Evolutionary conservation across 208 protist species (phyloP).

Genomic region (Phytomonas sp.): DNA sequence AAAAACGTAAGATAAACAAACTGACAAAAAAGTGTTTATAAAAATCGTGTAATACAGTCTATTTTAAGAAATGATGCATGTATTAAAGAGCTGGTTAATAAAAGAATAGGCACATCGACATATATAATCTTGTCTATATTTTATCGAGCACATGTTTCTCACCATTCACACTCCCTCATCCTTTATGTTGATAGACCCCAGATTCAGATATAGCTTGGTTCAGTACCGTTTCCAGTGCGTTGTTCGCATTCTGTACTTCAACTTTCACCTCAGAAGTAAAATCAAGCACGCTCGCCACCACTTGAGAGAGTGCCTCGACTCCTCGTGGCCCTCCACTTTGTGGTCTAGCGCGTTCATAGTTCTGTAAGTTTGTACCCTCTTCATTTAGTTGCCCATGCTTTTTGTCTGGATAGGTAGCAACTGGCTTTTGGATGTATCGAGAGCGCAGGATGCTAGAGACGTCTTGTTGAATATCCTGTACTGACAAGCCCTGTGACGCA

Average conservation of each 20-base stretch:
- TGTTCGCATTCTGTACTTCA: slow-evolving; percentile 35
- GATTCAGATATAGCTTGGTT: slow-evolving; percentile 24
- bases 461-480: neutral
- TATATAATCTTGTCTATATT: slow-evolving; percentile 8
- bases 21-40: neutral
- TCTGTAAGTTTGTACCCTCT: neutral
- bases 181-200: neutral
- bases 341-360: neutral
- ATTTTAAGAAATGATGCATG: neutral
- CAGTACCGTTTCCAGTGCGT: slow-evolving; percentile 26
- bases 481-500: neutral
- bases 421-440: neutral
- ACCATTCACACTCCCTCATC: neutral
- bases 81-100: neutral
- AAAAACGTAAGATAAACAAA: slow-evolving; percentile 1
- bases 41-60: neutral
- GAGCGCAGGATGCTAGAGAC: neutral
- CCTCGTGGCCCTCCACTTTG: neutral
- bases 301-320: slow-evolving; percentile 26
- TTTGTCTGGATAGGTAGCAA: neutral
- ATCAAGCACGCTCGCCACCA: slow-evolving; percentile 66
- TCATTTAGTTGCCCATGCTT: neutral
- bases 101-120: neutral
- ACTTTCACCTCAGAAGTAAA: slow-evolving; percentile 57
- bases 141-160: neutral